Evolutionary conservation across 371 early-diverging fungal species (phyloP), one percentile per base, ranked within the genome.

Genomic region (Lichtheimia corymbifera): DNA sequence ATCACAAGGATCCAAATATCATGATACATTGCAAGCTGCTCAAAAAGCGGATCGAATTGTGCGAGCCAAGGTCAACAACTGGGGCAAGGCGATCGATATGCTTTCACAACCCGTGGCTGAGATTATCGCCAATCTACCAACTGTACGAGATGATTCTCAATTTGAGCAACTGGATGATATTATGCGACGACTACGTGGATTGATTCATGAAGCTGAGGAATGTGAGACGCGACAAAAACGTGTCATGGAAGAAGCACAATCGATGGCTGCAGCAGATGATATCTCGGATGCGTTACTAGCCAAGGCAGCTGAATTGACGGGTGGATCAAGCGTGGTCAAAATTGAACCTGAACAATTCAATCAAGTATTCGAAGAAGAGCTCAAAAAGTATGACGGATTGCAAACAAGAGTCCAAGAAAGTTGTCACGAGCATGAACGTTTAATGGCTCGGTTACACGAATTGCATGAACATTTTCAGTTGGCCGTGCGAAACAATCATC

Each of bases 291-390:
- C 66, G 6, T 51, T 83, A 3, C 64, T 79, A 2, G 61, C 53
- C 14, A 72, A 75, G 52, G 75, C 79, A 2, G 63, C 73, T 13
- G 73, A 74, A 59, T 57, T 83, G n/a, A 77, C 79, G 12, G 72
- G 75, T 4, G 74, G 77, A 3, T 83, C 86, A 4, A 84, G 87
- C 0, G 80, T 83, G 0, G 75, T 88, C 28, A 88, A 89, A 67
- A 75, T 91, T 45, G 91, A 91, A 56, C 80, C 88, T 7, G 87
- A 86, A 24, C 91, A 89, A 59, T 91, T 91, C 62, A 84, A 87
- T 45, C 81, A 82, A 13, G 72, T 86, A 20, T 91, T 92, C 74
- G 69, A 65, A 11, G 71, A 80, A 59, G 78, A 85, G 35, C 66
- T 92, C n/a, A 80, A 80, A 50, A 85, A 83, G 62, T 93, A 92